Percentiles rank a stretch among this genome's conserved stretches.
Evolutionary conservation across 306 rosid species (phyloP).

Genomic region (Alnus rubra): DNA sequence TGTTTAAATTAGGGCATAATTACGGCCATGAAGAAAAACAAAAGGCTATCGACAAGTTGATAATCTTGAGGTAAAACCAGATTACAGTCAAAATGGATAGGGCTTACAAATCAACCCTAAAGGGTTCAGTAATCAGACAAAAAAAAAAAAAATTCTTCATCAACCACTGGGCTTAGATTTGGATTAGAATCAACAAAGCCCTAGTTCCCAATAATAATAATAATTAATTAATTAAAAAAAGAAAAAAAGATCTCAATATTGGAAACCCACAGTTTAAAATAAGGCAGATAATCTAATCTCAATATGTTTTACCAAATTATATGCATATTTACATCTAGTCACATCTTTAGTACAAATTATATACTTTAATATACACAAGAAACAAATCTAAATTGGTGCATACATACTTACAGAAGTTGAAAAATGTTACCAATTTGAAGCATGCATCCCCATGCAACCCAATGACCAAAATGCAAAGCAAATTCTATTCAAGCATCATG

Average conservation of each 20-base stretch:
- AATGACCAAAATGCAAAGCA: background rate
- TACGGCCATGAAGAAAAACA: too few species aligned
- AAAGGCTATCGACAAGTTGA: too few species aligned
- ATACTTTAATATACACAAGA: background rate
- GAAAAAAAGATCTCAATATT: background rate
- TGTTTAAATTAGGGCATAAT: too few species aligned
- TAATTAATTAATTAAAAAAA: too few species aligned
- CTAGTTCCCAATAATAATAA: background rate
- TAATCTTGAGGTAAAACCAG: too few species aligned
- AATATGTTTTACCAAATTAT: background rate
- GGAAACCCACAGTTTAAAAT: background rate
- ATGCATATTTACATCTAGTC: background rate
- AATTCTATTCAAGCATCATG: background rate
- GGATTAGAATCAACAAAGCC: background rate
- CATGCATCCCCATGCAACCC: constrained; percentile 13
- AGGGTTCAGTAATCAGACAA: too few species aligned
- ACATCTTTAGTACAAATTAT: background rate
- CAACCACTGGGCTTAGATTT: too few species aligned
- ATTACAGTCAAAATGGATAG: too few species aligned
- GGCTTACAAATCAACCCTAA: too few species aligned
- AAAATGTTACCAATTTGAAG: constrained; percentile 10
- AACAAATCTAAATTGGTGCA: constrained; percentile 5
- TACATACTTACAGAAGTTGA: constrained; percentile 8
- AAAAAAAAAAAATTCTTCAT: too few species aligned
- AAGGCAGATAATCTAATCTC: background rate